These are phyloP conservation scores for Fusarium chlamydosporum DNA, from an alignment of 2,329 filamentous ascomycete genomes.

Conservation along the genomic window DNA sequence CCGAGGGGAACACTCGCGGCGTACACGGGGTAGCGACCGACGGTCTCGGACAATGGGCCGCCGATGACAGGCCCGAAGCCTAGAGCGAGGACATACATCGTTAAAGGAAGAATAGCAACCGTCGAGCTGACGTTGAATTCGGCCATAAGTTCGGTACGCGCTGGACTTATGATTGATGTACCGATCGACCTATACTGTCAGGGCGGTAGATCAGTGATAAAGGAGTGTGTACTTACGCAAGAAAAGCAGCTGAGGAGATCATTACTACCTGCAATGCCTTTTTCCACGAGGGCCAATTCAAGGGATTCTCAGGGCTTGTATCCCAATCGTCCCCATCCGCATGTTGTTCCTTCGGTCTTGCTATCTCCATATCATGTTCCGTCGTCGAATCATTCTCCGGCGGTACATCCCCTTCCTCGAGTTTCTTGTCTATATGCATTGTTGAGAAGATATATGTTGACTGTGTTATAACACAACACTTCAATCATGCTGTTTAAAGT, in stretches of 20 bases:
- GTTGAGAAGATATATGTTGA: neutral
- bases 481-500: neutral
- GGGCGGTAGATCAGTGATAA: neutral
- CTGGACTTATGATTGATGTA: slow-evolving; percentile 39
- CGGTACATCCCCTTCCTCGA: slow-evolving; percentile 6
- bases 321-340: slow-evolving; percentile 51
- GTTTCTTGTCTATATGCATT: slow-evolving; percentile 26
- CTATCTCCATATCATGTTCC: slow-evolving; percentile 53
- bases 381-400: slow-evolving; percentile 31
- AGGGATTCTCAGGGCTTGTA: slow-evolving; percentile 62
- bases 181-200: slow-evolving; percentile 29
- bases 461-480: neutral
- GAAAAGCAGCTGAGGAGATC: slow-evolving; percentile 58
- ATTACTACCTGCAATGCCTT: slow-evolving; percentile 59
- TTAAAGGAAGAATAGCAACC: slow-evolving; percentile 70
- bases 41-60: slow-evolving; percentile 70
- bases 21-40: slow-evolving; percentile 69
- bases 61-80: slow-evolving; percentile 71
- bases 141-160: slow-evolving; percentile 58
- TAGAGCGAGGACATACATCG: slow-evolving; percentile 72
- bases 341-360: slow-evolving; percentile 18
- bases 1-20: slow-evolving; percentile 61
- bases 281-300: slow-evolving; percentile 63
- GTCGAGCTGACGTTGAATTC: slow-evolving; percentile 70
- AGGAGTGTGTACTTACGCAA: slow-evolving; percentile 55